Evolutionary conservation across 1,139 yeast genomes (phyloP).

Genomic region (Suhomyces panamericanus): DNA sequence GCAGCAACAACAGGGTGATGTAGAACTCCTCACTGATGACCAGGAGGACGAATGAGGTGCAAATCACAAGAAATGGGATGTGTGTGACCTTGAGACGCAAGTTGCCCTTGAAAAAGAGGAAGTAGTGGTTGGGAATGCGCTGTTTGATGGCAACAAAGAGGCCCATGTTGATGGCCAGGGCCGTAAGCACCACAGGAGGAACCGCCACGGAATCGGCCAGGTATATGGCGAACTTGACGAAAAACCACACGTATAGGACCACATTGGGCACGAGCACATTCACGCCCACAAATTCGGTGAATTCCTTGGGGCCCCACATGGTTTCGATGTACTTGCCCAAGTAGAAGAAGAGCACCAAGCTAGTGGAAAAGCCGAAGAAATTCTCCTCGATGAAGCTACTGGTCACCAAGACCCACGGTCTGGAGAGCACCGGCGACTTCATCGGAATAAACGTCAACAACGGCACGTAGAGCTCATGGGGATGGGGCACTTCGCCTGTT

Average conservation of each 20-base stretch:
- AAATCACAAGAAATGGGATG: conserved; percentile 36
- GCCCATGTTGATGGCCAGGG: conserved; percentile 44
- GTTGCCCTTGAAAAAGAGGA: conserved; percentile 41
- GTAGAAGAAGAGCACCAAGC: conserved; percentile 32
- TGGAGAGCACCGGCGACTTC: conserved; percentile 34
- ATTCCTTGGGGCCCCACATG: conserved; percentile 40
- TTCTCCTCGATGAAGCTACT: conserved; percentile 38
- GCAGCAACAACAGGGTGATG: conserved; percentile 27
- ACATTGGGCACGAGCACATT: conserved; percentile 35
- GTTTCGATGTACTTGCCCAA: conserved; percentile 41
- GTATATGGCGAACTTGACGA: conserved; percentile 30
- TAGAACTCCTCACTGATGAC: conserved; percentile 32
- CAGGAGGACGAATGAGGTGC: conserved; percentile 20
- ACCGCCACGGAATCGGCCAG: conserved; percentile 17
- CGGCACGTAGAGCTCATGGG: conserved; percentile 44
- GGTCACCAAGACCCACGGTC: conserved; percentile 44
- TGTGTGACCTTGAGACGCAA: conserved; percentile 40
- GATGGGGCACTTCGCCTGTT: conserved; percentile 41
- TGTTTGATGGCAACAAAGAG: conserved; percentile 47
- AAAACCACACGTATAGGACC: conserved; percentile 35
- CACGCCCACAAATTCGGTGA: conserved; percentile 27
- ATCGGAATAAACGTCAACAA: conserved; percentile 42
- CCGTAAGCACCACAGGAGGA: conserved; percentile 40
- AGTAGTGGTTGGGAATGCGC: conserved; percentile 44
- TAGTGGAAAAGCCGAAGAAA: conserved; percentile 29